Conservation (phyloP, 2,329 filamentous ascomycete genomes). For the Sphaerulina vaccinii region DNA sequence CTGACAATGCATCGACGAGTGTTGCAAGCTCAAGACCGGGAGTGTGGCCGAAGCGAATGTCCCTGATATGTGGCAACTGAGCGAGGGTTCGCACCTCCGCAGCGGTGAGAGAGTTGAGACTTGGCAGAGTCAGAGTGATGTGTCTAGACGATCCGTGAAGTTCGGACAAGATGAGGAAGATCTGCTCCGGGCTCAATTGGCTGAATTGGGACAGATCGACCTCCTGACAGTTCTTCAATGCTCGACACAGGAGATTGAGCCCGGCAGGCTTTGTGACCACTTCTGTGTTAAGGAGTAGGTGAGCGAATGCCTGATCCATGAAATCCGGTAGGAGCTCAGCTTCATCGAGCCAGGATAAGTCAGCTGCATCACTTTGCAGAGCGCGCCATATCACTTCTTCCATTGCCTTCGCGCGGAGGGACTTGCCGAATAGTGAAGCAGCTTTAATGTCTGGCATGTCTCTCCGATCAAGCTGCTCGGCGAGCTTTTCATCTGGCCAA, state of each 20-base stretch:
- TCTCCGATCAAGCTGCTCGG: not conserved
- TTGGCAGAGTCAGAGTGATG: constrained; percentile 5
- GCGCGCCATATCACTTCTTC: constrained; percentile 1
- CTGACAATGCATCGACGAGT: not conserved
- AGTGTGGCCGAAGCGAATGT: not conserved
- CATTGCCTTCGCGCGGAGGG: not conserved
- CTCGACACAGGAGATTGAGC: not conserved
- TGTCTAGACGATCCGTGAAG: not conserved
- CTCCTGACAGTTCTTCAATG: not conserved
- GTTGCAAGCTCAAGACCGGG: not conserved
- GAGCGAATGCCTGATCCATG: not conserved
- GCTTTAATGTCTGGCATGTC: not conserved
- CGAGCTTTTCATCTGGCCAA: constrained; percentile 2
- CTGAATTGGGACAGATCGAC: constrained; percentile 5
- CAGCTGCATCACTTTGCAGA: not conserved
- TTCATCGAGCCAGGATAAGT: constrained; percentile 4
- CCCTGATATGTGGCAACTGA: not conserved
- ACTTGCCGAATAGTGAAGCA: not conserved
- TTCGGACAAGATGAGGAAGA: not conserved
- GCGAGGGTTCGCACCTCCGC: not conserved
- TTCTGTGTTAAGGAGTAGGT: not conserved
- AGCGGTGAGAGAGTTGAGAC: not conserved
- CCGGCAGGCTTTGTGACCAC: not conserved
- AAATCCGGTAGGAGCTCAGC: constrained; percentile 5
- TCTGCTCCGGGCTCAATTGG: constrained; percentile 1